These are phyloP conservation scores for Colletotrichum cereale DNA, from an alignment of 2,329 filamentous ascomycete genomes.

Conservation along the genomic window DNA sequence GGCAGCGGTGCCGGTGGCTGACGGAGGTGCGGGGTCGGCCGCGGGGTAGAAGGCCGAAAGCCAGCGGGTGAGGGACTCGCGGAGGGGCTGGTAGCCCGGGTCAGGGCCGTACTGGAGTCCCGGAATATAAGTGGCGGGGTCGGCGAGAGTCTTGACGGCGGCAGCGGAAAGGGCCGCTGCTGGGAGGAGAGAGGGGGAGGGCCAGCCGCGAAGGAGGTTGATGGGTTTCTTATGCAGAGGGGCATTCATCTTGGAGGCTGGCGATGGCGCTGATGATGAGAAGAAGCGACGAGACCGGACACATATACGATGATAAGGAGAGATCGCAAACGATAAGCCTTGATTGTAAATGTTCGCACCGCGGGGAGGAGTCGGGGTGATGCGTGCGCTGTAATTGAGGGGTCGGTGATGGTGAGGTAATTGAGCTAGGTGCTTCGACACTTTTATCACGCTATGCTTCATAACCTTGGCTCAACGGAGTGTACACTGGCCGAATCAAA, in stretches of 20 bases:
- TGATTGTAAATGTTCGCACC: neutral
- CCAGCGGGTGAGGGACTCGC: slow-evolving; percentile 78
- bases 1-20: neutral
- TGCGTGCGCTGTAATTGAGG: slow-evolving; percentile 19
- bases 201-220: slow-evolving; percentile 79
- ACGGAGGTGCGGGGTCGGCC: slow-evolving; percentile 10
- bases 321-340: neutral
- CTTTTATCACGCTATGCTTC: slow-evolving; percentile 18
- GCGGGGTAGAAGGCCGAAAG: slow-evolving; percentile 71
- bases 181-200: slow-evolving; percentile 73
- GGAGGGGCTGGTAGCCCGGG: slow-evolving; percentile 77
- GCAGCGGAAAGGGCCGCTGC: slow-evolving; percentile 71
- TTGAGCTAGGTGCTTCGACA: slow-evolving; percentile 8
- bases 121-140: slow-evolving; percentile 68
- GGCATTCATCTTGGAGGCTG: slow-evolving; percentile 20
- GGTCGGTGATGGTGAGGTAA: slow-evolving; percentile 8
- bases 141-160: slow-evolving; percentile 70
- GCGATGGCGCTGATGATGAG: neutral
- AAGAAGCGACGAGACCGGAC: neutral
- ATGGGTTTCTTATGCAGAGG: slow-evolving; percentile 58
- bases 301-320: neutral
- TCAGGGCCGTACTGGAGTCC: slow-evolving; percentile 87
- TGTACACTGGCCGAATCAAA: neutral
- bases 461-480: neutral
- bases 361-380: neutral